These are phyloP conservation scores for Apostasia ramifera DNA, from an alignment of 106 monocot species.

Conservation along the genomic window DNA sequence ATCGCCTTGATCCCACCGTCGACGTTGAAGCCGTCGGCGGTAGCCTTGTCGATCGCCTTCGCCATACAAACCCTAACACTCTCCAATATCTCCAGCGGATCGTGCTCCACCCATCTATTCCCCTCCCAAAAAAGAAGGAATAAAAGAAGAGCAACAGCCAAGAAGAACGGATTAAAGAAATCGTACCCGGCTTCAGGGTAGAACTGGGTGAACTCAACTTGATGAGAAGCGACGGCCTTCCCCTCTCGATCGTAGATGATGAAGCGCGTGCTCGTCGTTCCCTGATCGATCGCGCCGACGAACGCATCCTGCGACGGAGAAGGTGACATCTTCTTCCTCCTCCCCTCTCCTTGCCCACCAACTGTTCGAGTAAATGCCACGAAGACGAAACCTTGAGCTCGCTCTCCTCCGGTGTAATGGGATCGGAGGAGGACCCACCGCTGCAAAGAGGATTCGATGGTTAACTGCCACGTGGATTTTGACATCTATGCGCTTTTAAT, in stretches of 20 bases:
- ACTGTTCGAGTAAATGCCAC: neutral
- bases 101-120: constrained; percentile 87
- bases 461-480: no score
- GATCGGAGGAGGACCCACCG: no score
- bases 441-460: no score
- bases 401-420: no score
- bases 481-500: no score
- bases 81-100: constrained; percentile 78
- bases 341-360: neutral
- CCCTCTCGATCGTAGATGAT: constrained; percentile 64
- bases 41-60: constrained; percentile 76
- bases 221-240: constrained; percentile 63
- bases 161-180: neutral
- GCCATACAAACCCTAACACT: constrained; percentile 68
- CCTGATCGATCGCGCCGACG: constrained; percentile 75
- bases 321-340: constrained; percentile 9
- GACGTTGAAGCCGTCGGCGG: constrained; percentile 60
- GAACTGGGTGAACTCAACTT: constrained; percentile 82
- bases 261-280: constrained; percentile 84
- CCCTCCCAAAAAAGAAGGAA: neutral
- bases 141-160: neutral
- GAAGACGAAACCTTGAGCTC: neutral
- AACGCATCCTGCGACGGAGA: constrained; percentile 22
- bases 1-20: constrained; percentile 57
- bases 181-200: constrained; percentile 79